phyloP scores from a whole-genome alignment of 257 asterid species.

The Gardenia jasminoides region DNA sequence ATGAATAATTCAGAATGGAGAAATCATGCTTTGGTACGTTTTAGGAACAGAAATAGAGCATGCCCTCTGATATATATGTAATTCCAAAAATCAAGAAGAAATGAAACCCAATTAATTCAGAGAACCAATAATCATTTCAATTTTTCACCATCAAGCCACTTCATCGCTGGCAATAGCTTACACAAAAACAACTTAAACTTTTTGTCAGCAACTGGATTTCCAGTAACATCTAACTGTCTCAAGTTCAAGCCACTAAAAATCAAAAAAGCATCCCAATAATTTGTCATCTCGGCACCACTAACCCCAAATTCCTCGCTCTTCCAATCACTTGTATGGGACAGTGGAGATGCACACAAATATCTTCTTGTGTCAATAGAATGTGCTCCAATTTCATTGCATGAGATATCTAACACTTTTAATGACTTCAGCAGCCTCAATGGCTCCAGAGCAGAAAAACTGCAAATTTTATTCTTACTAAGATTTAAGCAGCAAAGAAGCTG shows the following conservation, averaged over 20 bases:
- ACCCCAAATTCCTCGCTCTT: conserved; percentile 25
- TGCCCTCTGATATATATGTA: not conserved
- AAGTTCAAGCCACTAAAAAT: conserved; percentile 63
- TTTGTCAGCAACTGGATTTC: conserved; percentile 52
- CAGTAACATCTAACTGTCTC: conserved; percentile 66
- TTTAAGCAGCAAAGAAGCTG: conserved; percentile 82
- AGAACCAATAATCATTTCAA: conserved; percentile 3
- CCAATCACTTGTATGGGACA: conserved; percentile 57
- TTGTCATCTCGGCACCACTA: conserved; percentile 27
- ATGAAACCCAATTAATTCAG: not conserved
- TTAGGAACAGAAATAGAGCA: not conserved
- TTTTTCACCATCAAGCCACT: conserved; percentile 74
- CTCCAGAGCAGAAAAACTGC: conserved; percentile 73
- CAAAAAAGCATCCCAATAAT: conserved; percentile 60
- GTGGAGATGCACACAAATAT: conserved; percentile 75
- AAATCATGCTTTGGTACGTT: not conserved
- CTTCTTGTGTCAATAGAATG: conserved; percentile 81
- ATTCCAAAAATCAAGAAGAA: not conserved
- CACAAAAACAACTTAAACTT: conserved; percentile 44
- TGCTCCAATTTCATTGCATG: conserved; percentile 77
- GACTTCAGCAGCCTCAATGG: conserved; percentile 61
- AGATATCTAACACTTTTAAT: conserved; percentile 60
- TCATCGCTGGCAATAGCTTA: conserved; percentile 58
- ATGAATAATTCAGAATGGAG: not conserved
- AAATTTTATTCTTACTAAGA: conserved; percentile 58